A percentile compares a stretch with the other conserved stretches of the same genome.
These are phyloP conservation scores for Fraxinus anomala DNA, from an alignment of 257 asterid genomes.

Conservation along the genomic window DNA sequence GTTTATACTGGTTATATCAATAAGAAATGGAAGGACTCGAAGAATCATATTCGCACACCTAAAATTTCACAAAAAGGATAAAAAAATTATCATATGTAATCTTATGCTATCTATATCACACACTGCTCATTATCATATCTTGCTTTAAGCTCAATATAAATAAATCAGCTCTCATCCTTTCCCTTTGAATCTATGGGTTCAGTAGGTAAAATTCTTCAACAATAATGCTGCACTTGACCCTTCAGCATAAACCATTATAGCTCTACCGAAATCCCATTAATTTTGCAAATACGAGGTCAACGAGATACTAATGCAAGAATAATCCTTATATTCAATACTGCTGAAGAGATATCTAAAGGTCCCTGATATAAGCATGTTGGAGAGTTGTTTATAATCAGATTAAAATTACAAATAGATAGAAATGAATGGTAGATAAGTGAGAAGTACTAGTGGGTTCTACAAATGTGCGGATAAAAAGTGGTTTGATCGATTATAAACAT, in stretches of 20 bases:
- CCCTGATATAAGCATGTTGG: not conserved
- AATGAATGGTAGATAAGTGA: no score
- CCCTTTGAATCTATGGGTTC: not conserved
- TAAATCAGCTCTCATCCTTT: not conserved
- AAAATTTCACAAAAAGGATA: not conserved
- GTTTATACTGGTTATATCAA: not conserved
- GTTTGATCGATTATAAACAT: no score
- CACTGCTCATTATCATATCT: not conserved
- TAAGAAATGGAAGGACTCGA: not conserved
- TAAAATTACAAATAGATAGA: no score
- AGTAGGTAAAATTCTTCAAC: not conserved
- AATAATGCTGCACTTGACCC: not conserved
- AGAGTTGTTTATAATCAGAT: no score
- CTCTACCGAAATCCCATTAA: not conserved
- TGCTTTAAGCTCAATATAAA: not conserved
- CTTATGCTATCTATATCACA: not conserved
- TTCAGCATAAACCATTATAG: not conserved
- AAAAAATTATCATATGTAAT: not conserved
- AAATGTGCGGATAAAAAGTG: no score
- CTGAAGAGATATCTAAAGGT: not conserved
- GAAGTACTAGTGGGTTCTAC: no score
- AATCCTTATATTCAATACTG: not conserved
- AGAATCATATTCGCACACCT: not conserved
- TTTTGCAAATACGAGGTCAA: not conserved
- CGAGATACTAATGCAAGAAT: not conserved